A percentile compares a stretch with the other conserved stretches of the same genome.
phyloP scores from a whole-genome alignment of 352 stramenopile genomes.

The Globisporangium viniferum region DNA sequence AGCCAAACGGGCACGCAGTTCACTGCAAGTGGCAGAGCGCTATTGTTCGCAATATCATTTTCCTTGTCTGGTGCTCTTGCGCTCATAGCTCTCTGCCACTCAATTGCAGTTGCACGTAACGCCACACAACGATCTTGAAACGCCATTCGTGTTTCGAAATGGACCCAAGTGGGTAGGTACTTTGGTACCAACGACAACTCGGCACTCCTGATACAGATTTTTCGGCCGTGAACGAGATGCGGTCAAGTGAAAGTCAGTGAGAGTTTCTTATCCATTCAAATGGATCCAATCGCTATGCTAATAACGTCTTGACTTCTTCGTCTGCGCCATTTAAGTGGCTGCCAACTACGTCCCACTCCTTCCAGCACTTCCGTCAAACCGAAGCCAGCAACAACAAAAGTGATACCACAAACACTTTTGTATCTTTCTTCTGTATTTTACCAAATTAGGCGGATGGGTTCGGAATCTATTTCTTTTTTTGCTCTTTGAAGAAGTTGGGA shows the following conservation, averaged over 20 bases:
- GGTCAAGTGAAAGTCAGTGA: too few species aligned
- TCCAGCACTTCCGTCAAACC: not conserved
- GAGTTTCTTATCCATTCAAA: not conserved
- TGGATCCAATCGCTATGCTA: not conserved
- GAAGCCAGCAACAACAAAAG: not conserved
- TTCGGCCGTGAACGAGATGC: not conserved
- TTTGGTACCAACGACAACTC: not conserved
- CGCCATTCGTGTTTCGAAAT: not conserved
- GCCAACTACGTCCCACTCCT: too few species aligned
- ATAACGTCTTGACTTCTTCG: not conserved
- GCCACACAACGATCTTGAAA: not conserved
- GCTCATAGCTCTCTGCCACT: not conserved
- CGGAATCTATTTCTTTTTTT: not conserved
- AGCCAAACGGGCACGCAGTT: too few species aligned
- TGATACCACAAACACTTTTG: not conserved
- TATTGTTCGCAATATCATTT: not conserved
- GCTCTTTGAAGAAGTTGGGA: not conserved
- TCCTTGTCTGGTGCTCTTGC: not conserved
- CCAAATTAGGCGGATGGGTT: not conserved
- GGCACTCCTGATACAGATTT: not conserved
- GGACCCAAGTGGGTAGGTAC: not conserved
- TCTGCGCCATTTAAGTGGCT: not conserved
- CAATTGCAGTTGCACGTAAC: not conserved
- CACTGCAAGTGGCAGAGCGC: not conserved
- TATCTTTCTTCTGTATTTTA: not conserved